Percentiles rank a stretch among this genome's conserved stretches.
Conservation (phyloP, 495 filamentous ascomycete species). For the Cercophora scortea region DNA sequence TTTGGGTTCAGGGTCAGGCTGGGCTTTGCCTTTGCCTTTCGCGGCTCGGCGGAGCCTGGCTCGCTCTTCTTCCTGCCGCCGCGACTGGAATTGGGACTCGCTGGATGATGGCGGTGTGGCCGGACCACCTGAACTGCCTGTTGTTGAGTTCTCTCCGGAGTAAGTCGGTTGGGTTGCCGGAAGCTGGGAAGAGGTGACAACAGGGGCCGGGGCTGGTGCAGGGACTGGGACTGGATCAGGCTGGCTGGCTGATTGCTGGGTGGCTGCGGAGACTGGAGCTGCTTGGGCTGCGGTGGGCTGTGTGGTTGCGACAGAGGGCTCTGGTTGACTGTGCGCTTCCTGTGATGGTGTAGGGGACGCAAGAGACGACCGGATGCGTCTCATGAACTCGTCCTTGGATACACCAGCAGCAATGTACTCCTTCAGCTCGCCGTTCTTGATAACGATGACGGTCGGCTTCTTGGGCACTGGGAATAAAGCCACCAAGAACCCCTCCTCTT, state of each 20-base stretch:
- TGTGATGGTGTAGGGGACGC: not conserved
- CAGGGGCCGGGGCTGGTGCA: not conserved
- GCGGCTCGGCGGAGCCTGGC: slow-evolving; percentile 16
- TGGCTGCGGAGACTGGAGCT: no score
- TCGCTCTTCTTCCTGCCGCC: slow-evolving; percentile 22
- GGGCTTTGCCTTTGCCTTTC: slow-evolving; percentile 25
- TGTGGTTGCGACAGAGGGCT: not conserved
- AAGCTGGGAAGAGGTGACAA: slow-evolving; percentile 1
- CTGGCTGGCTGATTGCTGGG: no score
- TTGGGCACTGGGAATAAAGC: slow-evolving; percentile 70
- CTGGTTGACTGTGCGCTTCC: not conserved
- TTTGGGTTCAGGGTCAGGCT: not conserved
- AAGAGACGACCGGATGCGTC: slow-evolving; percentile 38
- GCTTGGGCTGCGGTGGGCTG: not conserved
- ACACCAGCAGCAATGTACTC: slow-evolving; percentile 57
- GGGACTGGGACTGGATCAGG: no score
- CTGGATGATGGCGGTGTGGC: slow-evolving; percentile 12
- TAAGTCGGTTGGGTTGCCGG: not conserved
- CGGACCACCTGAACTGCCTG: slow-evolving; percentile 4
- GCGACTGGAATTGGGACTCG: slow-evolving; percentile 10
- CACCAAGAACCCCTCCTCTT: slow-evolving; percentile 72
- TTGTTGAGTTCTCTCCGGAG: not conserved
- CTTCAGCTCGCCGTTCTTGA: slow-evolving; percentile 55
- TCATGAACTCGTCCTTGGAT: slow-evolving; percentile 49
- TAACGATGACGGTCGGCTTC: slow-evolving; percentile 69